Base-by-base conservation (phyloP, 1,284 basidiomycete species). In the Cryptococcus hybrid region DNA sequence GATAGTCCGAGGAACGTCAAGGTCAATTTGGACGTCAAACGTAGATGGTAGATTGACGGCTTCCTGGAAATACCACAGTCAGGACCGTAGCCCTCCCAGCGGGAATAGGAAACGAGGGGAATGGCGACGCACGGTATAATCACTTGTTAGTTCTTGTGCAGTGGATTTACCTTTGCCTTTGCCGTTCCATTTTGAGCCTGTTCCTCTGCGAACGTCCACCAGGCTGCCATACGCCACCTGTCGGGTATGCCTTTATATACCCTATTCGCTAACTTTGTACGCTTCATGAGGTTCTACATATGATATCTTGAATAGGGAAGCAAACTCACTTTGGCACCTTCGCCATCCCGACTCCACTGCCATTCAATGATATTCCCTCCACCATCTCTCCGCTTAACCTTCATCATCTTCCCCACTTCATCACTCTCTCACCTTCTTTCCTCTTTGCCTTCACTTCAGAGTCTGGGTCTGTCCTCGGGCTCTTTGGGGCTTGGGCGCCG, bases 221-320 rank as follows among this genome's bases (percentile, higher is more conserved):
- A 99, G 1, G 88, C 92, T 1, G 90, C 94, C 57, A 86, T 82
- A 49, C 96, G 83, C 95, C 96, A 99, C 47, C 92, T 84, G 76
- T 99, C 95, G 0, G 95, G 96, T 30, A 99, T 86, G 51, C 95
- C 96, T 76, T 99, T 99, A 82, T 90, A 98, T 50, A 89, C 84
- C 40, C 95, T 83, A 62, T 84, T 80, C 45, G 86, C 82, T 18
- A 82, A 61, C 18, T 18, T 18, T 18, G 18, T 18, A 18, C 66
- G n/a, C 18, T 18, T 18, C 18, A 18, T 18, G 18, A 18, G 18
- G 18, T 18, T 18, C 18, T 18, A 18, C 18, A 18, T 18, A 18
- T 18, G 18, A 18, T 18, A 18, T 18, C 18, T 18, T 18, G 18
- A 18, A 45, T 55, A 54, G 9, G 51, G 12, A 15, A 7, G 54